Base-by-base conservation (phyloP, 305 asterid species). In the Plantago lanceolata region DNA sequence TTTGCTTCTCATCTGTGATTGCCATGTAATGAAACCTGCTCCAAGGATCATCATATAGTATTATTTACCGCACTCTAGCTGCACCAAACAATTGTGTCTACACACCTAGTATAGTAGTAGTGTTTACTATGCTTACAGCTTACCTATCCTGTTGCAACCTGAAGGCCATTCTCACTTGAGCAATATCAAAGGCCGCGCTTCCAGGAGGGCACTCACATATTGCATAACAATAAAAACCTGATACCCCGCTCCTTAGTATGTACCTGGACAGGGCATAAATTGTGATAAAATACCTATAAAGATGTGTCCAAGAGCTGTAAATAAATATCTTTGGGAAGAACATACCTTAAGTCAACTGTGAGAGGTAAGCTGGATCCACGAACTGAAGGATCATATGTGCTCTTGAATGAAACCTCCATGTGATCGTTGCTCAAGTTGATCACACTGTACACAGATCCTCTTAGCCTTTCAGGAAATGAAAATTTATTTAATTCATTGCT, bases 11-110 rank as follows among this genome's bases (percentile, higher is more conserved):
- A 48, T 81, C 84, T 4, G 78, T 68, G 57, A 81, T 81, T 51
- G 84, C 90, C 87, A 79, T 78, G 70, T 84, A 81, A 52, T 79
- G 90, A 66, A 84, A 81, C 78, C 86, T 83, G 79, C 64, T 67
- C 66, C n/a, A 37, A 11, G 3, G 15, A 20, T 24, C 35, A 59
- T 51, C n/a, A 52, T 35, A 16, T 19, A n/a, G n/a, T n/a, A n/a
- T 28, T 2, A 24, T 29, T 59, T 9, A 37, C 4, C 37, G 21
- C 2, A 49, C 18, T 35, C 45, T 40, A 40, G 28, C 28, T 1
- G 28, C 11, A 40, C 45, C 45, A 40, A 11, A 40, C 15, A 40
- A 12, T 40, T 9, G 45, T 12, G 15, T 40, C 13, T 40, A 40
- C 45, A 40, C 11, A 11, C 45, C 45, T 8, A 11, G n/a, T n/a